Evolutionary conservation across 192 early-diverging fungal genomes (phyloP), one percentile per base, ranked within the genome.

Genomic region (Backusella westeae): DNA sequence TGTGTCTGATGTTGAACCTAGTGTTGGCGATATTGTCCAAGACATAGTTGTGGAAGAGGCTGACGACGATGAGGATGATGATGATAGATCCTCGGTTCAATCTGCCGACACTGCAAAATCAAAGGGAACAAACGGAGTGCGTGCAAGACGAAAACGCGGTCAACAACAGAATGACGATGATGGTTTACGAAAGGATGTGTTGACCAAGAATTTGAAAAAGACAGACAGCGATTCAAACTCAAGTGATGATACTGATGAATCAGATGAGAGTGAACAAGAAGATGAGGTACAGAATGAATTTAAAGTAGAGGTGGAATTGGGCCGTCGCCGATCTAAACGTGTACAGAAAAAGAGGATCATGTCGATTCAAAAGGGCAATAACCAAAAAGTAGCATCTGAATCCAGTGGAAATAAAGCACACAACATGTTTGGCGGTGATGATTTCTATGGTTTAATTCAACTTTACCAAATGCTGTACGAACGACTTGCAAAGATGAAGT

Each of bases 381-480:
- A 35, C 19, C 36, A 72, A 17, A 72, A 44, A 52, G 1, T 14
- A 72, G 3, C n/a, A 65, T 77, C 76, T 73, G 71, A 83, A 34
- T 21, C 71, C 15, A 15, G 9, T 29, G 72, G 79, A 19, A 34
- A 74, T 12, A 74, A 73, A 1, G 72, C 71, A 53, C 46, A 74
- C 2, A 89, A 90, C 67, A 93, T 99, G 77, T 99, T 96, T 84
- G 92, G 91, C 21, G 97, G 97, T 82, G 92, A 80, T 75, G 84
- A 77, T n/a, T 93, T 96, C 71, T 99, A 97, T 75, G 90, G 92
- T 65, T 96, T 99, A 53, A 86, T 99, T 80, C 85, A 97, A 69
- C 87, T 96, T 35, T 96, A 90, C 75, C 90, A 95, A 84, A 87
- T 96, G 38, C 52, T 52, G 1, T 98, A 95, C 78, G 85, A 85